These are phyloP conservation scores for Solanum peruvianum DNA, from an alignment of 257 asterid genomes.

Conservation along the genomic window DNA sequence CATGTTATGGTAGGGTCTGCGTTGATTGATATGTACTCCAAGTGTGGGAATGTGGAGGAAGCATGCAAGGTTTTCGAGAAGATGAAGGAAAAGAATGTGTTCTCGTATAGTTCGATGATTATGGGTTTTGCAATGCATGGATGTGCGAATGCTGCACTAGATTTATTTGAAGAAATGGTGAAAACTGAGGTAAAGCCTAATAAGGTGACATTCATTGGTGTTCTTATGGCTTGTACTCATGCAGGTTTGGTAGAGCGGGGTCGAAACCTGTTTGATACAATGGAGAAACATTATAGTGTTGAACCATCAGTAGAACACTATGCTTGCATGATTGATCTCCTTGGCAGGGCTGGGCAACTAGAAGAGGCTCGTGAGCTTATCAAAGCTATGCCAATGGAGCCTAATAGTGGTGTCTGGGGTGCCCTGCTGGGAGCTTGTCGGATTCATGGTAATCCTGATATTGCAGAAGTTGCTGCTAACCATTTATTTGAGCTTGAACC, in stretches of 20 bases:
- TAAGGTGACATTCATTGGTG: conserved; percentile 62
- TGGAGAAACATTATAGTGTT: conserved; percentile 39
- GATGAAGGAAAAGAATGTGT: conserved; percentile 42
- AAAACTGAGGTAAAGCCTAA: conserved; percentile 49
- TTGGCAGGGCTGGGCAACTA: conserved; percentile 50
- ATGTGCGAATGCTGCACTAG: conserved; percentile 38
- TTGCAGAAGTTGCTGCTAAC: conserved; percentile 68
- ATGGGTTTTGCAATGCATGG: conserved; percentile 70
- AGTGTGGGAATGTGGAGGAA: conserved; percentile 66
- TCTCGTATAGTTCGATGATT: conserved; percentile 68
- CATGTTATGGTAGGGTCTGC: conserved; percentile 63
- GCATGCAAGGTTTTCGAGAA: conserved; percentile 35
- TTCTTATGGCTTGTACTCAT: conserved; percentile 73
- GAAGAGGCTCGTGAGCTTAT: conserved; percentile 48
- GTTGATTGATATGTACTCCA: conserved; percentile 75
- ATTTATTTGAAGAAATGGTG: conserved; percentile 60
- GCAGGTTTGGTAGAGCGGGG: conserved; percentile 67
- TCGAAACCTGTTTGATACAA: conserved; percentile 23
- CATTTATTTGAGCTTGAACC: conserved; percentile 67
- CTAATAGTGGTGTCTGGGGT: conserved; percentile 75
- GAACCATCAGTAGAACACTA: conserved; percentile 50
- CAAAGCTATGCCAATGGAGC: conserved; percentile 46
- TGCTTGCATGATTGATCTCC: conserved; percentile 64
- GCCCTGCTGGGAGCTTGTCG: conserved; percentile 79
- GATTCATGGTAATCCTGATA: conserved; percentile 32